A percentile compares a stretch with the other conserved stretches of the same genome.
These are phyloP conservation scores for Fusarium sp. DNA, from an alignment of 2,329 filamentous ascomycete genomes.

Conservation along the genomic window DNA sequence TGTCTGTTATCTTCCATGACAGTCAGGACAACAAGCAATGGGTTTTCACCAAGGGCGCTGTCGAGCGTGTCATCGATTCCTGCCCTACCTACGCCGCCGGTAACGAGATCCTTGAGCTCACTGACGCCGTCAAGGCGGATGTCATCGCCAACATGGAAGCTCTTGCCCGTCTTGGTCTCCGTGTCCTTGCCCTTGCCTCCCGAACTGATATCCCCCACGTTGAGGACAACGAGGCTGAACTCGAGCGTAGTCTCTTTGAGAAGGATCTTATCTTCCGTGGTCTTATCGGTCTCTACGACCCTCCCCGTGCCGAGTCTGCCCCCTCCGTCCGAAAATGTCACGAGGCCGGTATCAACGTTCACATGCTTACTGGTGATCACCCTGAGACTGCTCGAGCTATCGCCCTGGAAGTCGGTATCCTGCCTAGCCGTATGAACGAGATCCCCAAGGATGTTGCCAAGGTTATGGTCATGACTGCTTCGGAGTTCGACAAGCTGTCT, in stretches of 20 bases:
- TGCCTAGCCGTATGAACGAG: conserved; percentile 62
- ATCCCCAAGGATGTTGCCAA: conserved; percentile 65
- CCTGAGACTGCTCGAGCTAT: conserved; percentile 73
- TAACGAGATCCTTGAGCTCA: conserved; percentile 59
- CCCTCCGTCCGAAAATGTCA: conserved; percentile 68
- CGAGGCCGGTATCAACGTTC: conserved; percentile 70
- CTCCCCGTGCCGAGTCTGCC: conserved; percentile 74
- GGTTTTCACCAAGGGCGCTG: conserved; percentile 74
- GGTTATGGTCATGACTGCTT: conserved; percentile 73
- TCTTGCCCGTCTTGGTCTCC: conserved; percentile 72
- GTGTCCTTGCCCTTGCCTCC: conserved; percentile 74
- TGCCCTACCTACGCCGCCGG: conserved; percentile 65
- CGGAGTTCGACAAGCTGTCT: conserved; percentile 73
- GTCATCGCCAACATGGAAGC: conserved; percentile 76
- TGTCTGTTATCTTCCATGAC: conserved; percentile 75
- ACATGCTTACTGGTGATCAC: conserved; percentile 78
- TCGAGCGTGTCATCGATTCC: conserved; percentile 73
- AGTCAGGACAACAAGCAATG: conserved; percentile 54
- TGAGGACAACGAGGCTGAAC: conserved; percentile 53
- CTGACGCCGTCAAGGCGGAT: conserved; percentile 63
- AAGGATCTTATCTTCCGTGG: conserved; percentile 72
- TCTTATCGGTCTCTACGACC: conserved; percentile 78
- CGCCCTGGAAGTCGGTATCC: conserved; percentile 71
- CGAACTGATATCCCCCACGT: conserved; percentile 55
- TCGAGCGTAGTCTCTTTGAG: conserved; percentile 68